These are phyloP conservation scores for Polytrichum formosum DNA, from an alignment of 225 moss, liverwort and hornwort species.

Conservation along the genomic window DNA sequence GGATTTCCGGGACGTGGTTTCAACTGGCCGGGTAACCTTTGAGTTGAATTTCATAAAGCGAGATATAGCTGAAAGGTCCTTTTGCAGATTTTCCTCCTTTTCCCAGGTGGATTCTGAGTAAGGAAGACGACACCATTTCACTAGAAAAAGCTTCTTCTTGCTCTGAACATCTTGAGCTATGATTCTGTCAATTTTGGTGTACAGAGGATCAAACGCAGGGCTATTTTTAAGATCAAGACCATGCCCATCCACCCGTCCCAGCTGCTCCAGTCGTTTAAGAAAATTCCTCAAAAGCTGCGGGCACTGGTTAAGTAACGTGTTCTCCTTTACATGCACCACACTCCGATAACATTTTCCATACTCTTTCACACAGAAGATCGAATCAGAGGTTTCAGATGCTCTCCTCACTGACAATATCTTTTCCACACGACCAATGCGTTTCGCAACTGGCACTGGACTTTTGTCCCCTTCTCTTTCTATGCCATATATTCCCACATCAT, in stretches of 20 bases:
- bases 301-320: slow-evolving; percentile 42
- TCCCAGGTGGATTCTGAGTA: slow-evolving; percentile 87
- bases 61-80: slow-evolving; percentile 42
- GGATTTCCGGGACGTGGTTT: slow-evolving; percentile 27
- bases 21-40: slow-evolving; percentile 11
- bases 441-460: slow-evolving; percentile 9
- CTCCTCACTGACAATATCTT: slow-evolving; percentile 60
- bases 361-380: slow-evolving; percentile 64
- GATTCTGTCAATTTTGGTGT: slow-evolving; percentile 63
- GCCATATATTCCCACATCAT: slow-evolving; percentile 31
- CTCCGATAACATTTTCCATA: slow-evolving; percentile 52
- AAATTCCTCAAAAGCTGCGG: slow-evolving; percentile 69
- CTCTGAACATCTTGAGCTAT: slow-evolving; percentile 31
- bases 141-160: slow-evolving; percentile 37
- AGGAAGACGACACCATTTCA: slow-evolving; percentile 75
- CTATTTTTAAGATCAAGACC: slow-evolving; percentile 45
- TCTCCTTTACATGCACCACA: slow-evolving; percentile 52
- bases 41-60: slow-evolving; percentile 38
- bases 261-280: slow-evolving; percentile 49
- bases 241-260: slow-evolving; percentile 71
- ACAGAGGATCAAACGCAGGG: slow-evolving; percentile 74
- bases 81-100: slow-evolving; percentile 38
- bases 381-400: slow-evolving; percentile 19
- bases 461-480: slow-evolving; percentile 12
- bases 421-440: slow-evolving; percentile 63